Evolutionary conservation across 768 basidiomycete genomes (phyloP).

Genomic region (Tubosaeta brunneosetosa): DNA sequence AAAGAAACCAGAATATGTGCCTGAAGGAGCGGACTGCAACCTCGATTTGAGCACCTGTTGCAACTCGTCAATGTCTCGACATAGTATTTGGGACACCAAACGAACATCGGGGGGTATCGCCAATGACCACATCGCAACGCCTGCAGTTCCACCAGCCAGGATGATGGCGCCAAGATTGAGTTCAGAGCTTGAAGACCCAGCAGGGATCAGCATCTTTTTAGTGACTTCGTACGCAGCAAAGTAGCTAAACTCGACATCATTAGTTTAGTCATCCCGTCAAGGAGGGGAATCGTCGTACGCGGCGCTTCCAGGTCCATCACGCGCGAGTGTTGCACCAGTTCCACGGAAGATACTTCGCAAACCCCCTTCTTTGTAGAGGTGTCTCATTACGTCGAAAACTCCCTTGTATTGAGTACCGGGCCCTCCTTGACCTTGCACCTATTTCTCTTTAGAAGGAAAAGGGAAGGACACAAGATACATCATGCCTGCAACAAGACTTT

Average conservation of each 20-base stretch:
- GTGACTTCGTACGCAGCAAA: slow-evolving; percentile 96
- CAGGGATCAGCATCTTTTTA: slow-evolving; percentile 81
- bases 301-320: slow-evolving; percentile 96
- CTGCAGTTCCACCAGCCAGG: slow-evolving; percentile 89
- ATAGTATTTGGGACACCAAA: slow-evolving; percentile 7
- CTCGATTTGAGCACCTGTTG: slow-evolving; percentile 89
- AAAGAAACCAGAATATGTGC: slow-evolving; percentile 91
- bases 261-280: slow-evolving; percentile 3
- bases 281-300: slow-evolving; percentile 54
- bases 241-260: slow-evolving; percentile 52
- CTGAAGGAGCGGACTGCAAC: slow-evolving; percentile 92
- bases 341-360: slow-evolving; percentile 89
- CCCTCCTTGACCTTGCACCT: slow-evolving; percentile 87
- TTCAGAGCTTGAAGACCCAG: slow-evolving; percentile 71
- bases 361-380: slow-evolving; percentile 93
- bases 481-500: slow-evolving; percentile 90
- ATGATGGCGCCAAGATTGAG: slow-evolving; percentile 85
- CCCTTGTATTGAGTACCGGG: slow-evolving; percentile 76
- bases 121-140: slow-evolving; percentile 97
- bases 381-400: slow-evolving; percentile 83
- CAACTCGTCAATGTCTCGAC: slow-evolving; percentile 5
- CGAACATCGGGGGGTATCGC: slow-evolving; percentile 95
- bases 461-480: neutral
- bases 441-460: slow-evolving; percentile 17
- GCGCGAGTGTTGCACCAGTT: slow-evolving; percentile 85